A percentile compares a stretch with the other conserved stretches of the same genome.
Conservation (phyloP, 2,329 filamentous ascomycete species). For the Aspergillus sp. region DNA sequence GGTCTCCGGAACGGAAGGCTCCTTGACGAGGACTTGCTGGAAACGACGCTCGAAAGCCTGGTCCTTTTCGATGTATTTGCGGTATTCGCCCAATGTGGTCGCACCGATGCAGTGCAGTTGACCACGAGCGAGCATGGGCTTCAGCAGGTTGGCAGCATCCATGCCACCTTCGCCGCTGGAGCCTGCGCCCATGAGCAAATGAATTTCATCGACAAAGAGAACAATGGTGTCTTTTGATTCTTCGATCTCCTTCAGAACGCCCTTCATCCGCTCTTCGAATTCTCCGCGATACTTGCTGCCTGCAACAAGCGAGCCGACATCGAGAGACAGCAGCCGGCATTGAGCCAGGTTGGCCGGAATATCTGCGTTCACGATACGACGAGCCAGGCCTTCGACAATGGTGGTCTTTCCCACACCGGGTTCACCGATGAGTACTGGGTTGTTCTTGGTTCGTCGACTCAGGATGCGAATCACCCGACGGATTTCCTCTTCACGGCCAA, state of each 20-base stretch:
- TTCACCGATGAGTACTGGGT: slow-evolving; percentile 95
- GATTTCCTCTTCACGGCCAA: slow-evolving; percentile 95
- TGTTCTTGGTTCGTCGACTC: slow-evolving; percentile 95
- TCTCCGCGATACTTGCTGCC: slow-evolving; percentile 98
- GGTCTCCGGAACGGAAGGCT: slow-evolving; percentile 84
- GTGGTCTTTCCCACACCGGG: slow-evolving; percentile 98
- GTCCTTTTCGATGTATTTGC: slow-evolving; percentile 99
- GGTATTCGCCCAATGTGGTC: slow-evolving; percentile 91
- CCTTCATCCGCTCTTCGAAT: slow-evolving; percentile 99
- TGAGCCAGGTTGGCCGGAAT: slow-evolving; percentile 92
- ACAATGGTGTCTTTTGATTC: slow-evolving; percentile 96
- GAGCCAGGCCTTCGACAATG: slow-evolving; percentile 92
- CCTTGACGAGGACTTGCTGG: slow-evolving; percentile 96
- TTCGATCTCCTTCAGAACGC: slow-evolving; percentile 93
- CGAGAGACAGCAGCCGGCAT: slow-evolving; percentile 90
- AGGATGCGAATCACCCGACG: slow-evolving; percentile 87
- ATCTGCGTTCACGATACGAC: slow-evolving; percentile 94
- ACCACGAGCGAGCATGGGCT: slow-evolving; percentile 95
- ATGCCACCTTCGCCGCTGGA: slow-evolving; percentile 94
- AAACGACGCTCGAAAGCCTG: slow-evolving; percentile 97
- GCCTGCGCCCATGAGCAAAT: slow-evolving; percentile 96
- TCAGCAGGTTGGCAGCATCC: slow-evolving; percentile 96
- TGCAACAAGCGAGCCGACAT: slow-evolving; percentile 91
- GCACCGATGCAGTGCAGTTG: slow-evolving; percentile 98
- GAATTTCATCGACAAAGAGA: slow-evolving; percentile 97